Evolutionary conservation across 2,329 filamentous ascomycete species (phyloP).

Genomic region (Ceratocystis huliohia): DNA sequence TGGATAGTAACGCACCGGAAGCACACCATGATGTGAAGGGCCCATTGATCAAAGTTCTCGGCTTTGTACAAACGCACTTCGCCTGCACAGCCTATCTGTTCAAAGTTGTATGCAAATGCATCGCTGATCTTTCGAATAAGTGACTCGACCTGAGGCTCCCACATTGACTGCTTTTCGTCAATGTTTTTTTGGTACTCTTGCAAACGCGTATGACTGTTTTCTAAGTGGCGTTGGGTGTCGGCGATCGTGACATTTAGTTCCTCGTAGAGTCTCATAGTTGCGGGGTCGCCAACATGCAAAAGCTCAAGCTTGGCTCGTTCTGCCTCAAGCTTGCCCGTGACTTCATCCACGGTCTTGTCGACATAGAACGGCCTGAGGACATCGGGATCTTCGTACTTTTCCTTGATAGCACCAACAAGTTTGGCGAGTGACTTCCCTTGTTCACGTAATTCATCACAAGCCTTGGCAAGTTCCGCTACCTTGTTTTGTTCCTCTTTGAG

Average conservation of each 20-base stretch:
- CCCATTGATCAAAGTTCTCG: conserved; percentile 87
- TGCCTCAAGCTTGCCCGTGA: conserved; percentile 61
- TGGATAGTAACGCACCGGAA: conserved; percentile 53
- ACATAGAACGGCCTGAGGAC: conserved; percentile 35
- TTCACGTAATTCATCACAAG: conserved; percentile 29
- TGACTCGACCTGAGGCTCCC: conserved; percentile 72
- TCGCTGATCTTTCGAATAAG: conserved; percentile 73
- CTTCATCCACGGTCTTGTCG: conserved; percentile 45
- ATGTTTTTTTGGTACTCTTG: conserved; percentile 47
- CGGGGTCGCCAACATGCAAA: conserved; percentile 64
- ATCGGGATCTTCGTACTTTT: conserved; percentile 30
- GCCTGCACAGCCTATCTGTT: conserved; percentile 85
- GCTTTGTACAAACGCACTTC: conserved; percentile 82
- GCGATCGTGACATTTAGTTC: conserved; percentile 58
- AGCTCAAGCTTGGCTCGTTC: conserved; percentile 66
- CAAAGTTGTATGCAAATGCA: conserved; percentile 86
- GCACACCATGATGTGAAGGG: conserved; percentile 85
- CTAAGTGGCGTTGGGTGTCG: conserved; percentile 37
- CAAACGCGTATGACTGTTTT: conserved; percentile 42
- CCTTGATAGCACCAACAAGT: conserved; percentile 23
- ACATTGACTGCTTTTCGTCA: conserved; percentile 51
- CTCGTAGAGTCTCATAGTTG: conserved; percentile 66
- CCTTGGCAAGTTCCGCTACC: conserved; percentile 30
- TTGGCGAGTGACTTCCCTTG: conserved; percentile 28
- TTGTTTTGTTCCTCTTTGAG: conserved; percentile 37